Conservation (phyloP, 768 basidiomycete genomes). For the Chlorophyllum brunneum region DNA sequence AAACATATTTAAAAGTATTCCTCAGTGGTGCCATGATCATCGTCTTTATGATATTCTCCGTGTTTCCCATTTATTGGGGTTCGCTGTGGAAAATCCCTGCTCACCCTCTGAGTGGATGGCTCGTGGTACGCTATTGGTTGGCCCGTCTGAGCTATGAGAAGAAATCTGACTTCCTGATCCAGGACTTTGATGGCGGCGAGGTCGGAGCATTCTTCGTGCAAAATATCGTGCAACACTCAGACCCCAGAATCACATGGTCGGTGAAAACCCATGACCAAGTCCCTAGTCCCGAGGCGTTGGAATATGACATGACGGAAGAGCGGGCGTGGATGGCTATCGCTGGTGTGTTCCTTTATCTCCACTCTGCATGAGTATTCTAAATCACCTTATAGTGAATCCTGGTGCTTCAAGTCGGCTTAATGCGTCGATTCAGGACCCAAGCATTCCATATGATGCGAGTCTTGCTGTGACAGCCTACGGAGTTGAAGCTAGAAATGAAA, state of each 20-base stretch:
- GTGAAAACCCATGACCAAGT: conserved; percentile 28
- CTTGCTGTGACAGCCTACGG: conserved; percentile 45
- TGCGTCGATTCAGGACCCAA: conserved; percentile 1
- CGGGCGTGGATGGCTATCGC: conserved; percentile 43
- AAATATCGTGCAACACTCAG: conserved; percentile 25
- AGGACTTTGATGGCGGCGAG: conserved; percentile 50
- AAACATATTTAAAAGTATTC: conserved; percentile 38
- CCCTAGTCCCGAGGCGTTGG: conserved; percentile 33
- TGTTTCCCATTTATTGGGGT: conserved; percentile 58
- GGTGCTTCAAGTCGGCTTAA: conserved; percentile 2
- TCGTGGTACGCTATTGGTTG: conserved; percentile 37
- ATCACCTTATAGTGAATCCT: conserved; percentile 1
- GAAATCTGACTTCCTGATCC: background rate
- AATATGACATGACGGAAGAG: conserved; percentile 37
- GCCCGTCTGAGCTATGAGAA: background rate
- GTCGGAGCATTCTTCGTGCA: conserved; percentile 38
- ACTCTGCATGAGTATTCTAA: too few relatives aligned
- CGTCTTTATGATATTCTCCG: conserved; percentile 37
- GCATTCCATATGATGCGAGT: conserved; percentile 41
- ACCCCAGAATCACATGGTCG: conserved; percentile 32
- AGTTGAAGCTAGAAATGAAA: conserved; percentile 17
- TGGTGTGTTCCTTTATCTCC: conserved; percentile 25
- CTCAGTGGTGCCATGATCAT: conserved; percentile 31
- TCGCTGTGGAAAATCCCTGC: conserved; percentile 39
- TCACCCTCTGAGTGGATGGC: conserved; percentile 42